A percentile compares a stretch with the other conserved stretches of the same genome.
Conservation (phyloP, 1,284 basidiomycete species). For the Papiliotrema flavescens region DNA sequence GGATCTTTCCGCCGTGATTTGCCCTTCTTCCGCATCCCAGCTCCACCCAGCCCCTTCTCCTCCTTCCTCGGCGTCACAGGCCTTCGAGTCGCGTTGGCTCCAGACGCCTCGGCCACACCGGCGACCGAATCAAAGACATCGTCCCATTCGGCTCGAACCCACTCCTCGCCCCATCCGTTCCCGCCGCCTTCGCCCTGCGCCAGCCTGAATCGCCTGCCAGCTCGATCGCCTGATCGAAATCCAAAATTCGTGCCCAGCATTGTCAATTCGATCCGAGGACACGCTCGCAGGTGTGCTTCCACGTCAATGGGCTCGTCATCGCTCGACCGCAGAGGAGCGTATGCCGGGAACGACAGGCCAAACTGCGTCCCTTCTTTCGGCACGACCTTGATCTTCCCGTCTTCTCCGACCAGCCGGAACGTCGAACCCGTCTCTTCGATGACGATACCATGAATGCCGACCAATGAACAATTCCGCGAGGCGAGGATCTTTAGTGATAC, state of each 20-base stretch:
- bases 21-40: constrained; percentile 25
- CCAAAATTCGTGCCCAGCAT: constrained; percentile 49
- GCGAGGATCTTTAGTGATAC: constrained; percentile 31
- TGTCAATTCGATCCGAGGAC: constrained; percentile 43
- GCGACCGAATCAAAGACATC: too few species aligned
- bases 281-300: constrained; percentile 9
- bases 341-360: constrained; percentile 46
- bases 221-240: constrained; percentile 48
- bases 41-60: constrained; percentile 1
- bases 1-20: constrained; percentile 43
- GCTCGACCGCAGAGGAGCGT: constrained; percentile 16
- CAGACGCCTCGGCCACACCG: too few species aligned
- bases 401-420: constrained; percentile 44
- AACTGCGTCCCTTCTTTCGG: constrained; percentile 50
- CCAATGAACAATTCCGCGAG: constrained; percentile 38
- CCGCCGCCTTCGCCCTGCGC: constrained; percentile 35
- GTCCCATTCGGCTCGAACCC: constrained; percentile 36
- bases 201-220: constrained; percentile 50
- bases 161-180: constrained; percentile 44
- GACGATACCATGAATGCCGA: constrained; percentile 46
- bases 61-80: too few species aligned
- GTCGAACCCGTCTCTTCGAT: constrained; percentile 52
- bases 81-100: too few species aligned
- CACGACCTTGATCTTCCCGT: constrained; percentile 38
- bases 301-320: not conserved